Evolutionary conservation across 768 basidiomycete species (phyloP).

Genomic region (Lyophyllum decastes): DNA sequence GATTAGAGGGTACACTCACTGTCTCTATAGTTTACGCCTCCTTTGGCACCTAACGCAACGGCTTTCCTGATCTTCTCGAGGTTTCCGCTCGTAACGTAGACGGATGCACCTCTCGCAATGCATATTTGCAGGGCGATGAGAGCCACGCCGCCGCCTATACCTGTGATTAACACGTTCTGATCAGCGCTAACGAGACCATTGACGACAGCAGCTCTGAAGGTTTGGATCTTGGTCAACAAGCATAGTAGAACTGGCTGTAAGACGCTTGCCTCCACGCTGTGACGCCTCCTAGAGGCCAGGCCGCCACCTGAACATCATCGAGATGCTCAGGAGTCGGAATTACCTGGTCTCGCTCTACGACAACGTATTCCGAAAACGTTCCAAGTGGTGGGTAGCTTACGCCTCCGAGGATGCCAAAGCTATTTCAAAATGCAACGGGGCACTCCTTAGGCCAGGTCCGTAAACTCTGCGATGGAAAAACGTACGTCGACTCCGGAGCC

Average conservation of each 20-base stretch:
- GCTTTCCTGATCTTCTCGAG: conserved; percentile 72
- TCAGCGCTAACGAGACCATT: conserved; percentile 64
- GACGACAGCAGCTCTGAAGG: conserved; percentile 59
- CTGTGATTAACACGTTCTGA: conserved; percentile 79
- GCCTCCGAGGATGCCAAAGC: conserved; percentile 72
- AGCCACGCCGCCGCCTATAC: conserved; percentile 85
- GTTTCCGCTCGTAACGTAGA: conserved; percentile 81
- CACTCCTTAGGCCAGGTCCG: conserved; percentile 1
- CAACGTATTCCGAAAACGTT: conserved; percentile 76
- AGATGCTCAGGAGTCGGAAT: conserved; percentile 68
- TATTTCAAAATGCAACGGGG: conserved; percentile 25
- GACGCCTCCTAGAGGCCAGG: conserved; percentile 76
- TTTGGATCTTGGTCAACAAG: neutral
- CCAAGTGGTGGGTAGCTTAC: conserved; percentile 55
- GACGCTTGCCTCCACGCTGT: conserved; percentile 81
- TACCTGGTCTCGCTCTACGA: conserved; percentile 70
- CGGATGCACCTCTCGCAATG: conserved; percentile 71
- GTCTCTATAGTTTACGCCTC: conserved; percentile 74
- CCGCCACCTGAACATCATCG: conserved; percentile 66
- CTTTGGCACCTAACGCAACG: conserved; percentile 66
- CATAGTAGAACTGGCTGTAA: neutral
- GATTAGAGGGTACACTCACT: conserved; percentile 38
- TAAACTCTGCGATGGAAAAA: neutral
- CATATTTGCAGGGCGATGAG: conserved; percentile 74
- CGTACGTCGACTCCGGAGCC: conserved; percentile 66